phyloP scores from a whole-genome alignment of 345 rosid species.

The Ceriops tagal region DNA sequence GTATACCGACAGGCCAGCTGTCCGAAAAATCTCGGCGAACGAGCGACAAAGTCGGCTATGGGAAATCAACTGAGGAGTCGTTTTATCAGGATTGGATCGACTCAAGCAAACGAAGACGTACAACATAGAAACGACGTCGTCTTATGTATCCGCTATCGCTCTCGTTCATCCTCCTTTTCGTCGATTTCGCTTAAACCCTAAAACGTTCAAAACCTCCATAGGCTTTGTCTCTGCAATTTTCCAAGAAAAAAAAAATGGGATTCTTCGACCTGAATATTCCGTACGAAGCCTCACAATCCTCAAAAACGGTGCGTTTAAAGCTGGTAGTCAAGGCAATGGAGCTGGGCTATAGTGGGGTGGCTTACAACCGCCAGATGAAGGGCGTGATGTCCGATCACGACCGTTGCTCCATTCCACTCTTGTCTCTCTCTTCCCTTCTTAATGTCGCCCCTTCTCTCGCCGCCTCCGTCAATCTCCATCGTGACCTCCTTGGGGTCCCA shows the following conservation, averaged over 20 bases:
- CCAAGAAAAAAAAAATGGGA: constrained; percentile 35
- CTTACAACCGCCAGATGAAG: constrained; percentile 50
- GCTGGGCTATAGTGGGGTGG: constrained; percentile 64
- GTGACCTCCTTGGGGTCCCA: constrained; percentile 62
- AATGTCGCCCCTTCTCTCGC: constrained; percentile 51
- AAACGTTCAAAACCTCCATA: background rate
- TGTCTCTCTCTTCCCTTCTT: constrained; percentile 63
- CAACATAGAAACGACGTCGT: background rate
- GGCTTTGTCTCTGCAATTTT: constrained; percentile 1
- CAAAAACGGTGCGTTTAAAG: constrained; percentile 45
- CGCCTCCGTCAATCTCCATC: constrained; percentile 68
- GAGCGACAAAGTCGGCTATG: no score
- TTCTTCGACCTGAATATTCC: constrained; percentile 80
- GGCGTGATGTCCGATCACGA: constrained; percentile 62
- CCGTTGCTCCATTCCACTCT: constrained; percentile 53
- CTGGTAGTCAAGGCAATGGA: constrained; percentile 68
- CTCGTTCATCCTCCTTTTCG: no score
- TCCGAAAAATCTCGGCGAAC: no score
- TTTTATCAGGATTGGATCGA: no score
- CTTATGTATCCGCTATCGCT: no score
- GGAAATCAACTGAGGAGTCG: no score
- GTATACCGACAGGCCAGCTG: no score
- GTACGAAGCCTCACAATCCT: constrained; percentile 36
- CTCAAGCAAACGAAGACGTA: background rate
- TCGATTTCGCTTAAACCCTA: background rate